Conservation (phyloP, 2,329 filamentous ascomycete species). For the Emmonsia crescens region DNA sequence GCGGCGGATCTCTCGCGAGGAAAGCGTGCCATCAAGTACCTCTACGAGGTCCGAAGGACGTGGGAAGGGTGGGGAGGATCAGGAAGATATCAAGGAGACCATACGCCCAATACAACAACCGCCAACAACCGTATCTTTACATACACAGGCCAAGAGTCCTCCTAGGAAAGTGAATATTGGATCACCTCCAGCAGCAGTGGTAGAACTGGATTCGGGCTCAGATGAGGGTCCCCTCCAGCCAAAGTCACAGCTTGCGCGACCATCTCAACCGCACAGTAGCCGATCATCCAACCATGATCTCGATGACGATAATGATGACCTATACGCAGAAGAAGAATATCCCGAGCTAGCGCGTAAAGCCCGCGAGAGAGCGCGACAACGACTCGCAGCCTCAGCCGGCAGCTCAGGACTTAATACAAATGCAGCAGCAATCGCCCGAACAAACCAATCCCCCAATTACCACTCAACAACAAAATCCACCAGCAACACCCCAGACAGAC, state of each 20-base stretch:
- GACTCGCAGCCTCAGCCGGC: not conserved
- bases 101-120: not conserved
- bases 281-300: not conserved
- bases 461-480: not conserved
- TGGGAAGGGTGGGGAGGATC: not conserved
- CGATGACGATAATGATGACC: slow-evolving; percentile 11
- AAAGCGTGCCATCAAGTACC: not conserved
- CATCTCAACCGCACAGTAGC: not conserved
- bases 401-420: slow-evolving; percentile 5
- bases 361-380: slow-evolving; percentile 25
- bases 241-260: not conserved
- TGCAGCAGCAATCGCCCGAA: slow-evolving; percentile 3
- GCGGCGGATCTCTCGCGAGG: slow-evolving; percentile 17
- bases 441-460: slow-evolving; percentile 10
- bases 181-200: not conserved
- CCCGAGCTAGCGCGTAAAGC: slow-evolving; percentile 33
- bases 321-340: slow-evolving; percentile 28
- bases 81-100: not conserved
- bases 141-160: not conserved
- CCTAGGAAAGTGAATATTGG: not conserved
- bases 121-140: not conserved
- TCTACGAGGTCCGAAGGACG: not conserved
- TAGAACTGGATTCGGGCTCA: not conserved
- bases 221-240: not conserved
- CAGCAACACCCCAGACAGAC: not conserved